Base-by-base conservation (phyloP, 768 basidiomycete genomes). In the Boletus subparvulus region DNA sequence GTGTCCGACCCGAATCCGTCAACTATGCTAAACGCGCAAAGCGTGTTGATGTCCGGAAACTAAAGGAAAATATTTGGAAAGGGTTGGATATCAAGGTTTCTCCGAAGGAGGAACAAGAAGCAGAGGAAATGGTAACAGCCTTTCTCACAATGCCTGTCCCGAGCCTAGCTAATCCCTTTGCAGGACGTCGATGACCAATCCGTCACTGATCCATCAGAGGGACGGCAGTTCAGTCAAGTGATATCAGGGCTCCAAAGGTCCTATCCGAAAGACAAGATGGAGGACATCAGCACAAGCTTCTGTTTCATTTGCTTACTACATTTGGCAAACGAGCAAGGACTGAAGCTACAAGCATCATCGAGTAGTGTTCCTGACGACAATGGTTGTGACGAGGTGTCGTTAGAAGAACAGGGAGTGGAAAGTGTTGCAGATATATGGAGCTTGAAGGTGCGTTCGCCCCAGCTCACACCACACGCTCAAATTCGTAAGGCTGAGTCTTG, bases 61-160 rank as follows among this genome's bases (percentile, higher is more conserved):
- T 99, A 60, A 99, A 99, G 77, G 96, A 98, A 58, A 96, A 94
- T 63, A 98, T 99, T 47, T 98, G 97, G 97, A 91, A 83, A 69
- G 90, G 90, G 2, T 72, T 98, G 44, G 88, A 92, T 63, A 92
- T 97, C 54, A 82, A 86, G 35, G 76, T 86, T 41, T 60, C 71
- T n/a, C 68, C 61, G 41, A 52, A 66, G 19, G 64, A 57, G 28
- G 75, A 76, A 8, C 74, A 80, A 33, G 75, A 76, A 12, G 75
- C 75, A 8, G 76, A 77, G 28, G 73, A 76, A 57, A 90, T 86
- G 86, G 86, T 88, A 56, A 50, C 75, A 64, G 1, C 6, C 3
- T 45, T 48, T 3, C 21, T 56, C 21, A 5, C 55, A 14, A n/a
- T 11, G 6, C 37, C 21, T 54, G 51, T 24, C 12, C 14, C 9